These are phyloP conservation scores for Hericium coralloides DNA, from an alignment of 768 basidiomycete species.

Conservation along the genomic window DNA sequence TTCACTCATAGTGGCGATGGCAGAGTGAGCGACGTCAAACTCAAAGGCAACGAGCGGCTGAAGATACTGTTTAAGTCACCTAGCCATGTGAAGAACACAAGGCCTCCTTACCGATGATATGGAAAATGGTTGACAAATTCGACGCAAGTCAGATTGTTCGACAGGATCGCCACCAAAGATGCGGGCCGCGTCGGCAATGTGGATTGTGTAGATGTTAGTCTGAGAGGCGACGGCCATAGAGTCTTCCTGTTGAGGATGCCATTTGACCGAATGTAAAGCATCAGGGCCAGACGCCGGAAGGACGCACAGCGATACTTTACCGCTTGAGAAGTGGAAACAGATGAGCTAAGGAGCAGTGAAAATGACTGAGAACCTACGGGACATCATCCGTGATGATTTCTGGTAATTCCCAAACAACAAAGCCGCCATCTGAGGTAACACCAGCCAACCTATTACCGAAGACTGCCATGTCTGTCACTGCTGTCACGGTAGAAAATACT, in stretches of 20 bases:
- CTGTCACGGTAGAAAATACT: constrained; percentile 50
- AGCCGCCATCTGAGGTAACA: constrained; percentile 82
- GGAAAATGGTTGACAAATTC: constrained; percentile 58
- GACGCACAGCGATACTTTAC: constrained; percentile 60
- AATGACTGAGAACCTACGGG: constrained; percentile 43
- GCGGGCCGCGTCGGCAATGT: constrained; percentile 54
- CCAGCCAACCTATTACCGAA: constrained; percentile 76
- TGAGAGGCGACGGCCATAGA: constrained; percentile 79
- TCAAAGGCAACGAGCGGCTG: constrained; percentile 80
- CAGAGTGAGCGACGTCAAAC: constrained; percentile 70
- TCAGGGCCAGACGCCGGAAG: constrained; percentile 50
- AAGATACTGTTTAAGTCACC: not conserved
- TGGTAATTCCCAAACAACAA: constrained; percentile 84
- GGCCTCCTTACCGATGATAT: constrained; percentile 53
- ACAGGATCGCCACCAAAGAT: constrained; percentile 57
- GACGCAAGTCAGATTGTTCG: constrained; percentile 58
- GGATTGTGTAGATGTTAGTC: constrained; percentile 66
- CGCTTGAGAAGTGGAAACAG: constrained; percentile 31
- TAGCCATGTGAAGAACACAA: not conserved
- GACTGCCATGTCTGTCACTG: constrained; percentile 82
- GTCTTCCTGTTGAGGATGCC: constrained; percentile 79
- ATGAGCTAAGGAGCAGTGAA: not conserved
- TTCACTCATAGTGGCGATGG: constrained; percentile 73
- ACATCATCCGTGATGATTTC: constrained; percentile 80
- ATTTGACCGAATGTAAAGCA: constrained; percentile 74